Base-by-base conservation (phyloP, 139 green algal species). In the Closterium sp. region DNA sequence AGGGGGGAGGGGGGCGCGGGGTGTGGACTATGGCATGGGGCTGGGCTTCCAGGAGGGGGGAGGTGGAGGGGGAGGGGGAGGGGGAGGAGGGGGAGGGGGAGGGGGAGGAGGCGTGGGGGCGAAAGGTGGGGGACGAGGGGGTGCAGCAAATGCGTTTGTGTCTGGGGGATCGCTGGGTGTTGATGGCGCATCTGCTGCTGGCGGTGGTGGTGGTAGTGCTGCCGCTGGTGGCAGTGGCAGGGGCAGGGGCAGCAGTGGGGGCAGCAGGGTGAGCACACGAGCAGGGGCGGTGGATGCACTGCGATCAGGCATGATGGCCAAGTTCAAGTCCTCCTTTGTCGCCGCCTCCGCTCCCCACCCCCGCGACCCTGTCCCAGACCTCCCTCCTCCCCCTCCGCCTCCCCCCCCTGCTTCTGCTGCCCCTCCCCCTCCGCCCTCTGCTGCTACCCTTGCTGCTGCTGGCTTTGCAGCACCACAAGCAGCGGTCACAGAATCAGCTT, bases 321-420 rank as follows among this genome's bases (percentile, higher is more conserved):
- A 70, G 24, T 94, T 94, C 19, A 91, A 70, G 38, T 87, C 30
- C 90, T 88, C 31, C 90, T 94, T 94, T 85, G 91, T 94, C 2
- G 91, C 89, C 13, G 91, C 91, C 89, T 91, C 89, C 89, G 22
- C 89, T n/a, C 38, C 94, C 27, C 31, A 85, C 24, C 90, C 27
- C 32, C 90, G 17, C 24, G 38, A 45, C 38, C 79, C 31, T 28
- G 32, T 85, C 22, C 86, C 90, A 4, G 32, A 93, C 27, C 24
- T 31, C 24, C 90, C 28, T 27, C 86, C 29, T 17, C 31, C 28
- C 21, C 86, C 90, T 29, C 31, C 31, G 87, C 34, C 84, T 13
- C 31, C 19, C 93, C 31, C 85, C 22, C 90, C 32, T 62, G 32
- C 87, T 38, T 4, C 31, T n/a, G 19, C 17, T n/a, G 28, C n/a